Percentiles rank a stretch among this genome's conserved stretches.
phyloP scores from a whole-genome alignment of 2,329 filamentous ascomycete species.

The Alternaria sp. region DNA sequence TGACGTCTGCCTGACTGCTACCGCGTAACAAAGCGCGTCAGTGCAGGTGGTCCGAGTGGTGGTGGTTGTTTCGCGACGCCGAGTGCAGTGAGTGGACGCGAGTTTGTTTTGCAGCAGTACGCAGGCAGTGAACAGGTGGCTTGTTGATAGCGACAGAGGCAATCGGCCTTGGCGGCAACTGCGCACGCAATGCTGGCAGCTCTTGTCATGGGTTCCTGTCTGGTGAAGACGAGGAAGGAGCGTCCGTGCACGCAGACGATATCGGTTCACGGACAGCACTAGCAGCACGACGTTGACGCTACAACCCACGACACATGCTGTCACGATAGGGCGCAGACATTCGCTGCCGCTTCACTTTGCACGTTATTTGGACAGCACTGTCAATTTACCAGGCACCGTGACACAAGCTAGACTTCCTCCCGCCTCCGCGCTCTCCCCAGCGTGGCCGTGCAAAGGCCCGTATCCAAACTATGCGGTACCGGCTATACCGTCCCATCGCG shows the following conservation, averaged over 20 bases:
- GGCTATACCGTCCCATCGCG: conserved; percentile 11
- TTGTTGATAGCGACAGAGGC: neutral
- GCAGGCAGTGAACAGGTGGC: neutral
- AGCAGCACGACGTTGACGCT: conserved; percentile 3
- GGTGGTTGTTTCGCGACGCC: neutral
- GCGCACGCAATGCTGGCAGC: conserved; percentile 3
- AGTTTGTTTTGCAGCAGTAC: neutral
- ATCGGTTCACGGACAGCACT: neutral
- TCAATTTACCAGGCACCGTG: neutral
- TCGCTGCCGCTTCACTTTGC: conserved; percentile 1
- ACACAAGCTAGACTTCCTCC: conserved; percentile 13
- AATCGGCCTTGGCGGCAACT: neutral
- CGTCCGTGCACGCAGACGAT: conserved; percentile 17
- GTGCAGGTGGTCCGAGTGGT: neutral
- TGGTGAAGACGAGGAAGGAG: conserved; percentile 7
- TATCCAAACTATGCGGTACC: conserved; percentile 14
- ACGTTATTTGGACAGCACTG: neutral
- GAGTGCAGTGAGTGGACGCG: neutral
- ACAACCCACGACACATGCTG: conserved; percentile 17
- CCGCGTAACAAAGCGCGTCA: conserved; percentile 10
- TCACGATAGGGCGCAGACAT: conserved; percentile 8
- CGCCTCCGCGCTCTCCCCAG: conserved; percentile 16
- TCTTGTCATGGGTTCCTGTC: conserved; percentile 11
- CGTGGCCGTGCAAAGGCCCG: conserved; percentile 7
- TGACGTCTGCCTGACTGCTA: conserved; percentile 29